Conservation (phyloP, 345 rosid species). For the Corymbia maculata region DNA sequence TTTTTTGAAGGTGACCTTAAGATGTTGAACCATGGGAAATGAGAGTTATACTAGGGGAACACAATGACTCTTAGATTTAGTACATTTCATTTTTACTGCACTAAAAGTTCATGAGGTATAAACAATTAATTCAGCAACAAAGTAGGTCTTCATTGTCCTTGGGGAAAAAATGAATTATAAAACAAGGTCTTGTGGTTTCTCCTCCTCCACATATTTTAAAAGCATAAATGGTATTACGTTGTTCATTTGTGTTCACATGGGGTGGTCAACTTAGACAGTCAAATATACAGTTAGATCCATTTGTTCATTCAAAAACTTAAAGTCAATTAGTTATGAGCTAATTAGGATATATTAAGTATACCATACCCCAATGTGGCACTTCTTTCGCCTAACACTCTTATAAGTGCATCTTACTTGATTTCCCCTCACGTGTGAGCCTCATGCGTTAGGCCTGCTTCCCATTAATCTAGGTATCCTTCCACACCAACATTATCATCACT, state of each 20-base stretch:
- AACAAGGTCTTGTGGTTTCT: neutral
- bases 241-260: neutral
- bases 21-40: neutral
- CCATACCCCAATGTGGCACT: neutral
- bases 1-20: neutral
- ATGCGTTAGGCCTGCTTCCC: neutral
- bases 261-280: neutral
- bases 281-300: neutral
- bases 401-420: neutral
- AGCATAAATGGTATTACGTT: neutral
- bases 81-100: neutral
- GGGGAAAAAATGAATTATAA: neutral
- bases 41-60: neutral
- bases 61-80: neutral
- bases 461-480: neutral
- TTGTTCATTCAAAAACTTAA: neutral
- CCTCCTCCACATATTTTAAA: neutral
- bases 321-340: neutral
- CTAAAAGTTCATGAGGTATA: neutral
- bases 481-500: neutral
- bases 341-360: neutral
- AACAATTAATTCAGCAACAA: neutral
- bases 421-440: neutral
- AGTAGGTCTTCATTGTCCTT: neutral
- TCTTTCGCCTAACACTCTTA: neutral